Evolutionary conservation across 2,329 filamentous ascomycete species (phyloP).

Genomic region (Pseudocercospora crystallina): DNA sequence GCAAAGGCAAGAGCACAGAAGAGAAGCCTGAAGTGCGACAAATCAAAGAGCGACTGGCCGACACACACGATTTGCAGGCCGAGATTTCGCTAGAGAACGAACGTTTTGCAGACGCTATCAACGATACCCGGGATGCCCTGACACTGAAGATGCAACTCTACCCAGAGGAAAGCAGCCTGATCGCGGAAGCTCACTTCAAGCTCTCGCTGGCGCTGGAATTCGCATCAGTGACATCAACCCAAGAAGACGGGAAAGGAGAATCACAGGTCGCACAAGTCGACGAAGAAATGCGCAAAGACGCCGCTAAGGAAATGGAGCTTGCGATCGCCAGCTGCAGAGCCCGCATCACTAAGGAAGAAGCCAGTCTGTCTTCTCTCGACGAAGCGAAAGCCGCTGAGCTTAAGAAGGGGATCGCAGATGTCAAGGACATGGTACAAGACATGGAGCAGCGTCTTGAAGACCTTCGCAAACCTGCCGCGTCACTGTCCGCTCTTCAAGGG

Average conservation of each 20-base stretch:
- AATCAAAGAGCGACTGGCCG: constrained; percentile 81
- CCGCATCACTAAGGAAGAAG: constrained; percentile 69
- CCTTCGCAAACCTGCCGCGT: constrained; percentile 62
- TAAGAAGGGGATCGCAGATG: constrained; percentile 65
- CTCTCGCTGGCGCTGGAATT: constrained; percentile 94
- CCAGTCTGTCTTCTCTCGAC: constrained; percentile 57
- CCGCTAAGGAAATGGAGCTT: constrained; percentile 67
- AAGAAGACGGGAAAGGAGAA: constrained; percentile 44
- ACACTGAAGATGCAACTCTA: constrained; percentile 77
- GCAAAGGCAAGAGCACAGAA: constrained; percentile 44
- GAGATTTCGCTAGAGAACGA: constrained; percentile 98
- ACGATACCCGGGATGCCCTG: constrained; percentile 76
- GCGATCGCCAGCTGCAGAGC: constrained; percentile 72
- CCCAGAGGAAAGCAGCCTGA: constrained; percentile 74
- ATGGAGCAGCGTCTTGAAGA: constrained; percentile 76
- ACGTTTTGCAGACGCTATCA: constrained; percentile 82
- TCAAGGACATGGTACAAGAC: constrained; percentile 74
- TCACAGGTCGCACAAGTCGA: constrained; percentile 55
- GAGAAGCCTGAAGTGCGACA: constrained; percentile 50
- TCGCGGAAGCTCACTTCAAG: constrained; percentile 96
- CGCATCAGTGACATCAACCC: constrained; percentile 68
- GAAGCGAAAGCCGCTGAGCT: constrained; percentile 62
- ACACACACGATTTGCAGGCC: constrained; percentile 89
- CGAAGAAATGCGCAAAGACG: constrained; percentile 69
- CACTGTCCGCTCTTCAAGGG: constrained; percentile 48